Evolutionary conservation across 1,284 basidiomycete species (phyloP).

Genomic region (Malassezia restricta): DNA sequence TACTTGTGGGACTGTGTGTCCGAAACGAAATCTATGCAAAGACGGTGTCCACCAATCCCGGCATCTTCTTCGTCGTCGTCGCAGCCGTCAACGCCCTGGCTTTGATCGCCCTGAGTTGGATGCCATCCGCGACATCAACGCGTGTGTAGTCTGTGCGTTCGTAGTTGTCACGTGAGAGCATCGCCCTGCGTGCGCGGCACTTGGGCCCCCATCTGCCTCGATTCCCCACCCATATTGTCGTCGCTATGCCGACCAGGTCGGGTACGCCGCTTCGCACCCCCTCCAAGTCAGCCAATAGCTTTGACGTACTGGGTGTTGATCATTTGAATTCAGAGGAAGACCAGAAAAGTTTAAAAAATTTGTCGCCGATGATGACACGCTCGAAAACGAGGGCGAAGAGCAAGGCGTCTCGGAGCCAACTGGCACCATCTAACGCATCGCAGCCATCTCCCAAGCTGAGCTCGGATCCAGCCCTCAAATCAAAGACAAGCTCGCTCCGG

Average conservation of each 20-base stretch:
- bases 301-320: constrained; percentile 1
- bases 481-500: no score
- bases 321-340: neutral
- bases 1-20: constrained; percentile 3
- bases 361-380: neutral
- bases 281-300: neutral
- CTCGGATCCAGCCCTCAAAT: no score
- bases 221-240: no score
- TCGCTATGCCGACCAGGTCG: no score
- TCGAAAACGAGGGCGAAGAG: neutral
- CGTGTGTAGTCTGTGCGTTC: neutral
- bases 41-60: constrained; percentile 7
- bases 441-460: no score
- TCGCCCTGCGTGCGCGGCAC: neutral
- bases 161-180: neutral
- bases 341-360: no score
- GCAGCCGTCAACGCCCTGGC: constrained; percentile 1
- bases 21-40: constrained; percentile 10
- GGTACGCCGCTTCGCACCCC: no score
- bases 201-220: no score
- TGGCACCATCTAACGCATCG: no score
- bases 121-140: constrained; percentile 1
- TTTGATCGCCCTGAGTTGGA: neutral
- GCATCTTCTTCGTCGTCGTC: constrained; percentile 10
- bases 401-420: neutral